These are phyloP conservation scores for Pyrenula aspistea DNA, from an alignment of 495 filamentous ascomycete species.

Conservation along the genomic window DNA sequence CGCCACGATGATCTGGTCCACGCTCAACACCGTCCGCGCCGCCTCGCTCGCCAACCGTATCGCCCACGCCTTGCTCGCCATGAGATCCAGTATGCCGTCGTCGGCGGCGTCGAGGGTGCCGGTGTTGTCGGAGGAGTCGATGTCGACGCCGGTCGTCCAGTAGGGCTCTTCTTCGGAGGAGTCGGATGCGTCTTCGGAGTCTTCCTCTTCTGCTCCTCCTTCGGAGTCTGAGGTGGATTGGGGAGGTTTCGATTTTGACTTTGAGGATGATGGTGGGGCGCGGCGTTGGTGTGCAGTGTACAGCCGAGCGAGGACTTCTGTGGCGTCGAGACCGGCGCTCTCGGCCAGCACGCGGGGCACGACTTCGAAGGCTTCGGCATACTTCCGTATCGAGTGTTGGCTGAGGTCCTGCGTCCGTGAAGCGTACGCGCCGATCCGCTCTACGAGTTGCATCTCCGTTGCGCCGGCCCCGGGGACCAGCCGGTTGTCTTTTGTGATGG, in stretches of 20 bases:
- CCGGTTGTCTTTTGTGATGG: conserved; percentile 83
- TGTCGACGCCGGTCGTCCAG: conserved; percentile 86
- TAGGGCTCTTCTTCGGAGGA: conserved; percentile 47
- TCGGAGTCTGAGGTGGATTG: conserved; percentile 3
- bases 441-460: conserved; percentile 88
- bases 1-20: conserved; percentile 98
- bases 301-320: conserved; percentile 79
- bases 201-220: conserved; percentile 17
- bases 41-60: conserved; percentile 94
- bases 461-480: conserved; percentile 93
- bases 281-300: conserved; percentile 83
- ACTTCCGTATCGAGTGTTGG: conserved; percentile 95
- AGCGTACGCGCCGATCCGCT: conserved; percentile 75
- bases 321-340: conserved; percentile 88
- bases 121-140: conserved; percentile 70
- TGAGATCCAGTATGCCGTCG: conserved; percentile 83
- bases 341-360: conserved; percentile 88
- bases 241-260: neutral
- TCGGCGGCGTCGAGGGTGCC: conserved; percentile 82
- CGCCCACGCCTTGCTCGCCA: conserved; percentile 86
- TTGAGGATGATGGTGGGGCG: conserved; percentile 6
- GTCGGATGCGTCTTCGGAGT: conserved; percentile 17
- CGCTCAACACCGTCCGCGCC: conserved; percentile 84
- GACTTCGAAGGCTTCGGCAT: conserved; percentile 94
- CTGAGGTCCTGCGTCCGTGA: conserved; percentile 86